A percentile compares a stretch with the other conserved stretches of the same genome.
phyloP scores from a whole-genome alignment of 306 rosid genomes.

The Dryas alaskensis region DNA sequence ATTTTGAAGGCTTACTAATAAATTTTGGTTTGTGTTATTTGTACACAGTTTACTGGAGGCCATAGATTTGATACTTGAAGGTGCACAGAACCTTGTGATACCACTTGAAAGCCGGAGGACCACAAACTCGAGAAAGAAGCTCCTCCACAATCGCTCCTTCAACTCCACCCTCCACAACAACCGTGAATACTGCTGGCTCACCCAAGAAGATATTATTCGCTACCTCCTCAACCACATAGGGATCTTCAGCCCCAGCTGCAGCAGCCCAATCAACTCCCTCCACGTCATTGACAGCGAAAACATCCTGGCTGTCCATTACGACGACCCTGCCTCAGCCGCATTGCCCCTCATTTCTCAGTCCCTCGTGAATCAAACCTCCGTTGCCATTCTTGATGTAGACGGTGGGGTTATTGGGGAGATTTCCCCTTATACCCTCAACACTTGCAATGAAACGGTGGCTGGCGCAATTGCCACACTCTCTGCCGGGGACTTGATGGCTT shows the following conservation, averaged over 20 bases:
- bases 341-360: slow-evolving; percentile 54
- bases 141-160: slow-evolving; percentile 12
- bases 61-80: slow-evolving; percentile 63
- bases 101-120: slow-evolving; percentile 36
- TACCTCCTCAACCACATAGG: slow-evolving; percentile 74
- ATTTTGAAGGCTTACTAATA: background rate
- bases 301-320: slow-evolving; percentile 43
- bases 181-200: slow-evolving; percentile 68
- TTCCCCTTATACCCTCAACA: slow-evolving; percentile 61
- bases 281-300: slow-evolving; percentile 43
- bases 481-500: slow-evolving; percentile 68
- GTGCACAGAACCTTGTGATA: slow-evolving; percentile 68
- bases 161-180: slow-evolving; percentile 41
- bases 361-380: slow-evolving; percentile 47
- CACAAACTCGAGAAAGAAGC: slow-evolving; percentile 27
- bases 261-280: slow-evolving; percentile 53
- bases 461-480: slow-evolving; percentile 71
- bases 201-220: slow-evolving; percentile 84
- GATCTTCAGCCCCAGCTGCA: slow-evolving; percentile 44
- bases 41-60: slow-evolving; percentile 57
- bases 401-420: slow-evolving; percentile 67
- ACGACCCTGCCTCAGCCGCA: slow-evolving; percentile 63
- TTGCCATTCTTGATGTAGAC: slow-evolving; percentile 57
- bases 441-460: slow-evolving; percentile 45
- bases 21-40: background rate